Evolutionary conservation across 345 rosid genomes (phyloP).

Genomic region (Ricinus communis): DNA sequence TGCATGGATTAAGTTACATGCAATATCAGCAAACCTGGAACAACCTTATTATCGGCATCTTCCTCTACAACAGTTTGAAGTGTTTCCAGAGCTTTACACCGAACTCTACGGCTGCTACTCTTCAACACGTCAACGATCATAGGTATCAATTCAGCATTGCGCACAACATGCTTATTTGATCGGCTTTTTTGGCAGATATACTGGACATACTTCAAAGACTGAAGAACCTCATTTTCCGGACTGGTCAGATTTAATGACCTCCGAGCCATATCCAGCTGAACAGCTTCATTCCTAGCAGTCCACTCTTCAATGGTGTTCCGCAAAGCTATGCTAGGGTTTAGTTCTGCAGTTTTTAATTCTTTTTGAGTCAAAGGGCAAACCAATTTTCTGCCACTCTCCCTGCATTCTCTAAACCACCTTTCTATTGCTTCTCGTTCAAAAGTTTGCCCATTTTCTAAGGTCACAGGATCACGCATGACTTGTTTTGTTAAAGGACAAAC

Average conservation of each 20-base stretch:
- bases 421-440: constrained; percentile 93
- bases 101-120: constrained; percentile 70
- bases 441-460: constrained; percentile 79
- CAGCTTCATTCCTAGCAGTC: constrained; percentile 88
- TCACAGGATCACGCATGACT: constrained; percentile 87
- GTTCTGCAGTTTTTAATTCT: constrained; percentile 56
- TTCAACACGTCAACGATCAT: constrained; percentile 74
- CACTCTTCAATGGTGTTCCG: constrained; percentile 90
- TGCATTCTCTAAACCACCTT: constrained; percentile 81
- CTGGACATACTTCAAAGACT: constrained; percentile 54
- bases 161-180: constrained; percentile 52
- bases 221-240: constrained; percentile 65
- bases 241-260: constrained; percentile 58
- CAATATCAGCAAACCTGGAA: constrained; percentile 23
- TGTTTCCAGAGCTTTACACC: constrained; percentile 72
- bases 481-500: constrained; percentile 90
- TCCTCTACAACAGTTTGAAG: constrained; percentile 74
- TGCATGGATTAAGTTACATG: constrained; percentile 8
- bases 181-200: constrained; percentile 56
- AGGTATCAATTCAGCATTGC: constrained; percentile 67
- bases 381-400: constrained; percentile 51
- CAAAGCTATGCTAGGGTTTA: constrained; percentile 81
- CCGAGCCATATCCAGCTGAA: constrained; percentile 78
- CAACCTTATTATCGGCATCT: constrained; percentile 83
- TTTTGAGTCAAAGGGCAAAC: constrained; percentile 76